Evolutionary conservation across 805 yeast genomes (phyloP).

Genomic region (Komagataella mondaviorum): DNA sequence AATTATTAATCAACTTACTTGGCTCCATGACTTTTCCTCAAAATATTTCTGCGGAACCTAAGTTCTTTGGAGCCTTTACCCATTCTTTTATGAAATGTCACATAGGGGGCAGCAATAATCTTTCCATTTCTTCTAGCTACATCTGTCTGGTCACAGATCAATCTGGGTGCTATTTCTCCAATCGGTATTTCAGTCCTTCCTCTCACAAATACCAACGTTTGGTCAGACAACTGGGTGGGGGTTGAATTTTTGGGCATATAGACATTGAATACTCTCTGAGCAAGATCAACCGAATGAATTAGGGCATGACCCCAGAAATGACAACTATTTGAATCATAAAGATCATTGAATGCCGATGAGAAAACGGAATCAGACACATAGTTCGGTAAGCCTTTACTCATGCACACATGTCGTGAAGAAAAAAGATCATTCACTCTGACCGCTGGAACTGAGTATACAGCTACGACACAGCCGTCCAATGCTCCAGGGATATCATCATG

Average conservation of each 20-base stretch:
- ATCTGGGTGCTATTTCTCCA: slow-evolving; percentile 20
- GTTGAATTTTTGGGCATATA: slow-evolving; percentile 31
- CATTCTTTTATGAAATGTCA: slow-evolving; percentile 20
- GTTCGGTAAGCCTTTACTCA: slow-evolving; percentile 10
- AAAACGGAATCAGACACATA: slow-evolving; percentile 9
- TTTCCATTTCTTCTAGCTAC: slow-evolving; percentile 4
- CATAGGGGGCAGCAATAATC: slow-evolving; percentile 19
- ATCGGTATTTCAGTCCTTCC: slow-evolving; percentile 59
- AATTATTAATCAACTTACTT: background rate
- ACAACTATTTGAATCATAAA: slow-evolving; percentile 2
- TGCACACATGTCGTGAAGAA: background rate
- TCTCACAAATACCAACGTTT: slow-evolving; percentile 30
- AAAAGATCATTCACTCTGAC: background rate
- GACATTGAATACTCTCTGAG: slow-evolving; percentile 29
- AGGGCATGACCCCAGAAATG: slow-evolving; percentile 40
- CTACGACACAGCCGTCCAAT: background rate
- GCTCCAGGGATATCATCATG: slow-evolving; percentile 15
- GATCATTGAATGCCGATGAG: background rate
- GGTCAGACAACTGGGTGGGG: slow-evolving; percentile 8
- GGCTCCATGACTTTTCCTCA: slow-evolving; percentile 14
- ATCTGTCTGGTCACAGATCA: slow-evolving; percentile 4
- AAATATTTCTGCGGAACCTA: slow-evolving; percentile 32
- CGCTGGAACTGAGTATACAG: background rate
- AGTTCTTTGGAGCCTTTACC: slow-evolving; percentile 34
- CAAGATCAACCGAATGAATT: slow-evolving; percentile 49